Evolutionary conservation across 768 basidiomycete species (phyloP), one percentile per base, ranked within the genome.

Genomic region (Phanerodontia chrysosporium): DNA sequence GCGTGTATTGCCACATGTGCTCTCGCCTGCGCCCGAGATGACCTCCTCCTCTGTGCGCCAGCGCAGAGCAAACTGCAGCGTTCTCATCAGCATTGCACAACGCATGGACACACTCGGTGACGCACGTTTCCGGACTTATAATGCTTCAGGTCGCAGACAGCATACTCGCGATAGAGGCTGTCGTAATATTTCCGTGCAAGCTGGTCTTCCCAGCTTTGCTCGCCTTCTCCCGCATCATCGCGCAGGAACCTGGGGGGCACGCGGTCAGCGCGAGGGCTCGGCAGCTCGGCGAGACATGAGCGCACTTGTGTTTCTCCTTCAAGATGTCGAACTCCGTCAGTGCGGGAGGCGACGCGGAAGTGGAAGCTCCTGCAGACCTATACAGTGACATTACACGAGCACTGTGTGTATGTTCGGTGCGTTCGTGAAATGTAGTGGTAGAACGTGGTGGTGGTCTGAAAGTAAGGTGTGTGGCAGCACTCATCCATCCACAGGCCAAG

Each of bases 41-140:
- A 98, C 95, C 73, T 98, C 96, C 1, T 80, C 76, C 67, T 97
- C 95, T 0, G 95, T 95, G 32, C 96, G 80, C 96, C 96, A 98
- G 14, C 96, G 87, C 4, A 98, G 80, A 0, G 94, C 85, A 69
- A 98, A 89, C 87, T 95, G 61, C 24, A 49, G 28, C 3, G 45
- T n/a, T 29, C 55, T 16, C 49, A 29, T 51, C 3, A 51, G 49
- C n/a, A 45, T 56, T 35, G 30, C 39, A 39, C 55, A 30, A 22
- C 36, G 25, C 39, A 45, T 16, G 24, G 24, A 3, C 49, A 27
- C 5, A 22, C 45, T 42, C 10, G 22, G 28, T 6, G 16, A 69
- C 86, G 62, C 61, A 95, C 93, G 60, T 90, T 89, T 16, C 92
- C 91, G 0, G 89, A 86, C 75, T 94, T 97, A 79, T 92, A 97